Conservation (phyloP, 2,329 filamentous ascomycete genomes). For the Sarocladiaceae sp. region DNA sequence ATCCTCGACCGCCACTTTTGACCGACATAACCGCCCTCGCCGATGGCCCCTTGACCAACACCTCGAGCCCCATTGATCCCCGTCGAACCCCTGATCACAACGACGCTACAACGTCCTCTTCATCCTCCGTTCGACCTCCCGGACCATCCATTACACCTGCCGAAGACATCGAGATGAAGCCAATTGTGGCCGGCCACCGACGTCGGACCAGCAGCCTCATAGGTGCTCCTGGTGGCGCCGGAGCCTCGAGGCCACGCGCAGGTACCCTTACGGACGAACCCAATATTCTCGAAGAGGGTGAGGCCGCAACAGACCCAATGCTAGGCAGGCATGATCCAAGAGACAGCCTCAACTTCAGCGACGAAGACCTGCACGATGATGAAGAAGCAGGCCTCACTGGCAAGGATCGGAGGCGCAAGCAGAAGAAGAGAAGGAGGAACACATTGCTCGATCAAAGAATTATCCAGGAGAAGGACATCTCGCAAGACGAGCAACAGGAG, state of each 20-base stretch:
- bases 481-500: constrained; percentile 69
- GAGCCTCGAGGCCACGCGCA: constrained; percentile 10
- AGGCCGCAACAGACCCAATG: constrained; percentile 20
- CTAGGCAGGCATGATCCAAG: constrained; percentile 21
- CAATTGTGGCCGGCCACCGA: constrained; percentile 44
- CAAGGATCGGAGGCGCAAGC: constrained; percentile 65
- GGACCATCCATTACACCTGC: constrained; percentile 1
- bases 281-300: constrained; percentile 43
- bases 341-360: constrained; percentile 56
- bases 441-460: constrained; percentile 68
- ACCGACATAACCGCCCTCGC: neutral
- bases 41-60: neutral
- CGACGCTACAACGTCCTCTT: constrained; percentile 11
- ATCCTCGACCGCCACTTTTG: neutral
- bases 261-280: constrained; percentile 32
- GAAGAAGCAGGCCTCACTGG: constrained; percentile 84
- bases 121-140: constrained; percentile 14
- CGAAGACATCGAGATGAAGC: constrained; percentile 53
- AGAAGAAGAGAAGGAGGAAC: constrained; percentile 62
- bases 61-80: constrained; percentile 3
- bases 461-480: constrained; percentile 53
- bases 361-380: constrained; percentile 75
- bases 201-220: constrained; percentile 50
- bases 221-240: constrained; percentile 7
- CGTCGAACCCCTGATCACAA: constrained; percentile 7